Evolutionary conservation across 345 rosid species (phyloP).

Genomic region (Heritiera fomes): DNA sequence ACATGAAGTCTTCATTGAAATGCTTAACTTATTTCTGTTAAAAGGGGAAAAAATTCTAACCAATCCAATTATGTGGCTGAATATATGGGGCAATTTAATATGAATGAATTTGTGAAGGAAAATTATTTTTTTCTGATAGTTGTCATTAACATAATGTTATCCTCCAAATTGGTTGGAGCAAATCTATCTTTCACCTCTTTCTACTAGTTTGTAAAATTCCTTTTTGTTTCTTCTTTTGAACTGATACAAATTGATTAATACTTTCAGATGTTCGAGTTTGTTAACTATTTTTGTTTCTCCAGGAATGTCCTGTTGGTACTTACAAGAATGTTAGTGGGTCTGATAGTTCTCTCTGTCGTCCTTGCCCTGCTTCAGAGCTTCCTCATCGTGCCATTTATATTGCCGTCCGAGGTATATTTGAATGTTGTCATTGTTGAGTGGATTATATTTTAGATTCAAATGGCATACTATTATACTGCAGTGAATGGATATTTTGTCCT

Average conservation of each 20-base stretch:
- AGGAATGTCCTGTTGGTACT: constrained; percentile 98
- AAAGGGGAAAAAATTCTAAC: not conserved
- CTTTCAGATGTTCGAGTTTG: not conserved
- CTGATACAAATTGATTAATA: not conserved
- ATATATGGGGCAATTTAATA: not conserved
- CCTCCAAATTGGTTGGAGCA: constrained; percentile 6
- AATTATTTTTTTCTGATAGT: not conserved
- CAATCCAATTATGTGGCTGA: not conserved
- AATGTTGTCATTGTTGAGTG: not conserved
- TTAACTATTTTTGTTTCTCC: constrained; percentile 28
- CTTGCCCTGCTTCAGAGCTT: constrained; percentile 76
- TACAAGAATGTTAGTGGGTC: constrained; percentile 87
- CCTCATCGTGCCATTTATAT: constrained; percentile 79
- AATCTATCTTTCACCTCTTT: not conserved
- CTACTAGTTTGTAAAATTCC: not conserved
- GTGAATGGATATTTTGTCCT: not conserved
- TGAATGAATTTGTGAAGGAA: not conserved
- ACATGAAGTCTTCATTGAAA: not conserved
- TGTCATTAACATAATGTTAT: not conserved
- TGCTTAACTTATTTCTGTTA: not conserved
- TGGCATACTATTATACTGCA: not conserved
- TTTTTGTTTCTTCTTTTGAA: not conserved
- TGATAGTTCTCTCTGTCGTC: constrained; percentile 71
- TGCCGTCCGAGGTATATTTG: constrained; percentile 71
- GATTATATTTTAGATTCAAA: not conserved